phyloP scores from a whole-genome alignment of 2,329 filamentous ascomycete species.

The Bipolaris bicolor region DNA sequence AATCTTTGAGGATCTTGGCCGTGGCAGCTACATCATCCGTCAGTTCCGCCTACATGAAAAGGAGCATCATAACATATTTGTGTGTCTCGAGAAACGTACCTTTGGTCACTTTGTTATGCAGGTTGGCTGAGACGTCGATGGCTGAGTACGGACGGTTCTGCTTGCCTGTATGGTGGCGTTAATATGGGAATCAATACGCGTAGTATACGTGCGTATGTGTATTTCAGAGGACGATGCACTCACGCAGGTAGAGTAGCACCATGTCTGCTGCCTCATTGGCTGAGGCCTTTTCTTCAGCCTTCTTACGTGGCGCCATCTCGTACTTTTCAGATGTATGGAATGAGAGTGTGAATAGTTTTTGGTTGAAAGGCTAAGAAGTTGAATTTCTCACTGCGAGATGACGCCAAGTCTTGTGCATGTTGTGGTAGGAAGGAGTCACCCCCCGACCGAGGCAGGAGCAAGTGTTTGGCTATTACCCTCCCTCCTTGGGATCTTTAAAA shows the following conservation, averaged over 20 bases:
- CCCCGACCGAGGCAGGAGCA: conserved; percentile 9
- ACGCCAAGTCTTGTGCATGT: conserved; percentile 9
- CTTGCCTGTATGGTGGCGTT: conserved; percentile 45
- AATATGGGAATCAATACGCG: conserved; percentile 2
- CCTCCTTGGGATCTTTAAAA: too few relatives aligned
- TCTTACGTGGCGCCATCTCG: conserved; percentile 48
- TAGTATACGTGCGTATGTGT: background rate
- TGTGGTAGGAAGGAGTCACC: conserved; percentile 20
- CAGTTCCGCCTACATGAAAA: conserved; percentile 3
- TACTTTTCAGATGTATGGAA: background rate
- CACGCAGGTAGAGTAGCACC: conserved; percentile 60
- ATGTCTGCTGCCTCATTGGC: conserved; percentile 49
- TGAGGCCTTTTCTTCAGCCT: conserved; percentile 45
- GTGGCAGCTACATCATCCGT: conserved; percentile 57
- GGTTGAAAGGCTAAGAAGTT: background rate
- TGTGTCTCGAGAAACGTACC: conserved; percentile 39
- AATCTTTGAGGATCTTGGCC: conserved; percentile 66
- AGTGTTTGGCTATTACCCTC: background rate
- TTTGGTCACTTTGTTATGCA: conserved; percentile 67
- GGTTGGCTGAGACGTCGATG: conserved; percentile 65
- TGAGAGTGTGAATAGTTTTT: background rate
- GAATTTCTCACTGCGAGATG: background rate
- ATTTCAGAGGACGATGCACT: conserved; percentile 27
- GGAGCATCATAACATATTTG: too few relatives aligned
- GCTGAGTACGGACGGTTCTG: conserved; percentile 64